These are phyloP conservation scores for Fermentozyma sake DNA, from an alignment of 1,139 yeast genomes.

Conservation along the genomic window DNA sequence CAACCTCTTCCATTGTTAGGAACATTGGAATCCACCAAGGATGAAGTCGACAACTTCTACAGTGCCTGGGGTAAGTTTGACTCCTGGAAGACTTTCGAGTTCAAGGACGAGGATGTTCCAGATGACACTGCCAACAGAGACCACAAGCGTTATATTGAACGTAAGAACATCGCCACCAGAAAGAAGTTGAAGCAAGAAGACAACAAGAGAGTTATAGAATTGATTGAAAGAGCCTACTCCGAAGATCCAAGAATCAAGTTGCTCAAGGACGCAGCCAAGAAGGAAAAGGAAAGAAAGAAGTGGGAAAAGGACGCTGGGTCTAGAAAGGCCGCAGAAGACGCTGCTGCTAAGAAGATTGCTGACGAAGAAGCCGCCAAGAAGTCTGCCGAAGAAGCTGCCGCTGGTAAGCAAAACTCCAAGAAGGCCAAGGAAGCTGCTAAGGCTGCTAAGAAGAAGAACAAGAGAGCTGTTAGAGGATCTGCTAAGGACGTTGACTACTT, in stretches of 20 bases:
- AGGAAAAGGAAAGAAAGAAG: constrained; percentile 89
- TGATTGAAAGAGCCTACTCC: constrained; percentile 81
- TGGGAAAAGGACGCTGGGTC: constrained; percentile 99
- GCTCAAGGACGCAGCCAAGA: constrained; percentile 92
- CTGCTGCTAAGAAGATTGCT: constrained; percentile 75
- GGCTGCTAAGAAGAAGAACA: constrained; percentile 95
- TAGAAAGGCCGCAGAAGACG: constrained; percentile 91
- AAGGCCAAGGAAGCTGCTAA: constrained; percentile 97
- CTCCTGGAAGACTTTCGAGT: constrained; percentile 98
- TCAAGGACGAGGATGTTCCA: constrained; percentile 98
- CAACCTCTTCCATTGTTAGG: constrained; percentile 89
- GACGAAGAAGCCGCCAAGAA: constrained; percentile 72
- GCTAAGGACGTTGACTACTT: constrained; percentile 85
- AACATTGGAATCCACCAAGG: constrained; percentile 59
- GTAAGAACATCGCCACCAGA: constrained; percentile 94
- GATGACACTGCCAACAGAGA: constrained; percentile 99
- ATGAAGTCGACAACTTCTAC: constrained; percentile 86
- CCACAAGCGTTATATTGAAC: constrained; percentile 97
- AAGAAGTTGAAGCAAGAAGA: constrained; percentile 98
- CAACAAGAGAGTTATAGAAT: constrained; percentile 80
- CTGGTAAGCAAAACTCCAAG: constrained; percentile 65
- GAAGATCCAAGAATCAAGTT: constrained; percentile 94
- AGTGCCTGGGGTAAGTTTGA: constrained; percentile 92
- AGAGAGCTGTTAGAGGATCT: constrained; percentile 81
- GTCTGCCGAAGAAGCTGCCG: constrained; percentile 74